Evolutionary conservation across 2,329 filamentous ascomycete species (phyloP), one percentile per base, ranked within the genome.

Genomic region (Annulohypoxylon truncatum): DNA sequence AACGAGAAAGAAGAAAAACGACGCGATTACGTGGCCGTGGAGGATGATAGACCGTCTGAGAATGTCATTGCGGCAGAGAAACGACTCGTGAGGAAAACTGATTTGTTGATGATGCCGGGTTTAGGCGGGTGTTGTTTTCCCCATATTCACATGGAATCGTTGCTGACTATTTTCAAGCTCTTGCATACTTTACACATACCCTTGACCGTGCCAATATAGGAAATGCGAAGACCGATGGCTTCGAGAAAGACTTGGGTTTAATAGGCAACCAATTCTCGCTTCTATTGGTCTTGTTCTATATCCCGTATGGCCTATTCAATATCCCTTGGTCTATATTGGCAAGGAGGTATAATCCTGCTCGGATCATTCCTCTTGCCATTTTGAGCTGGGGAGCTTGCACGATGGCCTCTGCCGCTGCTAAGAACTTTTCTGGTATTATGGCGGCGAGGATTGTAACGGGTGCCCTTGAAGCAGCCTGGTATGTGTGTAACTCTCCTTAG

Each of bases 141-240:
- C 15, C 9, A 40, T 2, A 18, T 24, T 44, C 13, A 28, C 15
- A 12, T 22, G 3, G 24, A 48, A 18, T 10, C n/a, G 13, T 40
- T 15, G 2, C 50, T 65, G 22, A 68, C 53, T 2, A 7, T 28
- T 7, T 28, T 7, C 5, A 56, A 62, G 64, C 64, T 53, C 60
- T 67, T 15, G 64, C 64, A 12, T 67, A 67, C 51, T 64, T 67
- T 31, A 67, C 64, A 3, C 60, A 67, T 42, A 67, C 64, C 3
- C 51, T 68, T 1, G 66, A 65, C 22, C 54, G 61, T 5, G 58
- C 62, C 35, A 85, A 85, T 59, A 73, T 86, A 1, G 81, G 81
- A 24, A 84, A 84, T 54, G 82, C 84, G 0, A 83, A 85, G 64
- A 85, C 83, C 0, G 82, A 84, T 57, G 82, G 82, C 3, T 47